Base-by-base conservation (phyloP, 129 eudicot genomes). In the Silybum marianum region DNA sequence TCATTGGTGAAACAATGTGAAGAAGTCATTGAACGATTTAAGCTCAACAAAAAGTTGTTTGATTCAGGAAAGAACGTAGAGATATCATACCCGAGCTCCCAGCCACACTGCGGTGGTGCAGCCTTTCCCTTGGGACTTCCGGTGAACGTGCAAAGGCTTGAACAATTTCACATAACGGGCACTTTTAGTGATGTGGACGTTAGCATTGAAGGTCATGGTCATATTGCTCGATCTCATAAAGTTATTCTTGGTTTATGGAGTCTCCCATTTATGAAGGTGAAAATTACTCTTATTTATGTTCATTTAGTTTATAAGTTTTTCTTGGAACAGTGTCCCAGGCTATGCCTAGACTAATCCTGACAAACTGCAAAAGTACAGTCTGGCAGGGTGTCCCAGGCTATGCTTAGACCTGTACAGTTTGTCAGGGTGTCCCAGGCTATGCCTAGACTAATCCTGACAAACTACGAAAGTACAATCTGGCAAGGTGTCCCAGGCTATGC, bases 221-320 rank as follows among this genome's bases (percentile, higher is more conserved):
- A 78, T 74, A 66, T 89, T 72, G 85, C 86, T 44, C 86, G 81
- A 71, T 85, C 95, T 51, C 99, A 95, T 86, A 93, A 92, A 88
- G 88, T 95, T 81, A 84, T 95, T 62, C 94, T 95, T 32, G 88
- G 97, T 80, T 81, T 91, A 81, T 93, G 99, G 99, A 95, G 99
- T 84, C 80, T 82, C 65, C 99, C 99, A 0, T 93, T 95, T 73
- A 86, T 88, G 84, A 95, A 95, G 98, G 99, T 93, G 79, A 82
- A 85, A 82, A 85, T 30, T 23, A 75, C 42, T 6, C 62, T 73
- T 25, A 68, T 36, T 7, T 10, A 48, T 73, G 21, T 68, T 63
- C 72, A 22, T 80, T 77, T 32, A 13, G 63, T 21, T 72, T 28
- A 38, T 32, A 32, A 3, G 36, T 32, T 32, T 32, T 32, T 0